A percentile compares a stretch with the other conserved stretches of the same genome.
Conservation (phyloP, 1,284 basidiomycete genomes). For the Polyporus tsugae region DNA sequence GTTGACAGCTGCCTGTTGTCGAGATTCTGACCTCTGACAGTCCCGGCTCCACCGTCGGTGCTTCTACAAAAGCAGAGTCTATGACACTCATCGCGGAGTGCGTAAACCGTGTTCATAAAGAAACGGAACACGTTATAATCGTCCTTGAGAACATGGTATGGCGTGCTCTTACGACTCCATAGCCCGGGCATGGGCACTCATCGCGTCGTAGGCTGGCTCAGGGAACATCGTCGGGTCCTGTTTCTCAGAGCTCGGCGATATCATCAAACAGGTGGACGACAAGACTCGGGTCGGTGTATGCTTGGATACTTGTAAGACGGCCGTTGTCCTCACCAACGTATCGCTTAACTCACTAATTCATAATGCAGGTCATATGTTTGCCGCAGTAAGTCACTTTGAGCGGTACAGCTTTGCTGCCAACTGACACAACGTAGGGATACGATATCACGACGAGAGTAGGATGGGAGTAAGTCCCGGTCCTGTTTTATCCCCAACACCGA, state of each 20-base stretch:
- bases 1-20: not conserved
- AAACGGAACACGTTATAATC: slow-evolving; percentile 68
- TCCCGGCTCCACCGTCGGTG: slow-evolving; percentile 84
- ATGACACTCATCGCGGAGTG: slow-evolving; percentile 75
- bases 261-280: slow-evolving; percentile 79
- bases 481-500: no score
- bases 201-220: slow-evolving; percentile 67
- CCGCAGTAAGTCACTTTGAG: slow-evolving; percentile 59
- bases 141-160: slow-evolving; percentile 88
- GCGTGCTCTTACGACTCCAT: not conserved
- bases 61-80: slow-evolving; percentile 66
- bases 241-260: slow-evolving; percentile 73
- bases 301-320: slow-evolving; percentile 79
- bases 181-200: not conserved
- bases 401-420: not conserved
- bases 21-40: slow-evolving; percentile 45
- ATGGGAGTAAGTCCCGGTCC: slow-evolving; percentile 63
- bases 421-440: slow-evolving; percentile 62
- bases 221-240: slow-evolving; percentile 83
- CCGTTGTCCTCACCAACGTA: not conserved
- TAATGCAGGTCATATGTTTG: slow-evolving; percentile 76
- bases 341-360: not conserved
- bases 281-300: slow-evolving; percentile 84
- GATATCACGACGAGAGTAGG: slow-evolving; percentile 75
- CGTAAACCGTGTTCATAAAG: slow-evolving; percentile 80